Evolutionary conservation across 345 rosid species (phyloP), one percentile per base, ranked within the genome.

Genomic region (Salix viminalis): DNA sequence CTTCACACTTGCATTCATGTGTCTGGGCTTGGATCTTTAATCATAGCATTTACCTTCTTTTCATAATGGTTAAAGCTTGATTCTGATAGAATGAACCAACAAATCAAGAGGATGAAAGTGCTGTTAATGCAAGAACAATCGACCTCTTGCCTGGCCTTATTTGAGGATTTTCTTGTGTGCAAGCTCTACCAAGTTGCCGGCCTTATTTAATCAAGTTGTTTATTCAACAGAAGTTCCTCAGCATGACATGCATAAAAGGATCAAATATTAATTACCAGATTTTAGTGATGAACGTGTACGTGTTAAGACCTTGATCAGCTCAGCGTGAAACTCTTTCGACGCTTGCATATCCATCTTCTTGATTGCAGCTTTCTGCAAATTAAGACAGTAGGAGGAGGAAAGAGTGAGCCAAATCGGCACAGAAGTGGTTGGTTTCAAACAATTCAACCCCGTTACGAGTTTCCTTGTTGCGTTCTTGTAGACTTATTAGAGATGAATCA

Each of bases 271-370:
- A 16, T 86, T 88, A 91, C 99, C 97, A 96, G 89, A 87, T 92
- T 96, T 75, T 91, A 87, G 84, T 93, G 99, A 85, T 96, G 99
- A 72, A 96, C 98, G 74, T 86, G 26, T n/a, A n/a, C n/a, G 89
- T 0, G 99, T 93, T 72, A 93, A 79, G 81, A 96, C 99, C 82
- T 91, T n/a, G n/a, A n/a, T 92, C 76, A 96, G 79, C 79, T 93
- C 98, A 26, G 98, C 97, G 30, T 90, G 89, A 85, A 96, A 96
- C 85, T 96, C 97, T 84, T 86, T 92, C 0, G 97, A 84, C 67
- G 96, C 97, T 86, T 92, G 91, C 99, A 93, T 93, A 67, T 96
- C 96, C 99, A 96, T 96, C 87, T 92, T 96, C 88, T 96, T 96
- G 84, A 96, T 93, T 44, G 99, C 98, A 83, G 96, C 94, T 93